Percentiles rank a stretch among this genome's conserved stretches.
phyloP scores from a whole-genome alignment of 805 yeast species.

The Lipomyces sp. region DNA sequence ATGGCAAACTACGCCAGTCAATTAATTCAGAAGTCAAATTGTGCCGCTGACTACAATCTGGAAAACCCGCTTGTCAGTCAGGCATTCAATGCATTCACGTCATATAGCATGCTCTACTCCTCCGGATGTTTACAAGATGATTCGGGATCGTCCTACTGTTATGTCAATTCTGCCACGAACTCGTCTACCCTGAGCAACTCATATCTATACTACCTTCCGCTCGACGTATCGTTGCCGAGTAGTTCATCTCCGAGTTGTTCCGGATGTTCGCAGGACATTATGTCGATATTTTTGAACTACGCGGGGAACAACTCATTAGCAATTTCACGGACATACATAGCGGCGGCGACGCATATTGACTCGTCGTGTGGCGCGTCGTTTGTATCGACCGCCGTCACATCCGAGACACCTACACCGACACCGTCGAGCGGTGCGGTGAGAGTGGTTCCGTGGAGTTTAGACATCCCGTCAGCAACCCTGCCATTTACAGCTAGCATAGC shows the following conservation, averaged over 20 bases:
- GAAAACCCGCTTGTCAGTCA: constrained; percentile 34
- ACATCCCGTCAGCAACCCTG: too few species aligned
- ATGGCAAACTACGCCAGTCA: constrained; percentile 30
- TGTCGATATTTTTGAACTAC: constrained; percentile 30
- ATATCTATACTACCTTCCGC: constrained; percentile 35
- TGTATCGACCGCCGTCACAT: constrained; percentile 10
- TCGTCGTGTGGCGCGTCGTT: constrained; percentile 26
- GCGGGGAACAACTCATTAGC: constrained; percentile 31
- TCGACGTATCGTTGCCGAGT: constrained; percentile 33
- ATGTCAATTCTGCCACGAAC: constrained; percentile 32
- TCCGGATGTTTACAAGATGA: constrained; percentile 33
- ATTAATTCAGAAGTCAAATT: constrained; percentile 21
- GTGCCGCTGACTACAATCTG: constrained; percentile 30
- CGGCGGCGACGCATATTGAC: constrained; percentile 32
- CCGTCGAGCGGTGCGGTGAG: too few species aligned
- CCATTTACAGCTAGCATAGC: too few species aligned
- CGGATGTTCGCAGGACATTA: constrained; percentile 30
- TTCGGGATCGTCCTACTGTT: constrained; percentile 34
- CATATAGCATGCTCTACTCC: constrained; percentile 32
- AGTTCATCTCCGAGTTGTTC: constrained; percentile 30
- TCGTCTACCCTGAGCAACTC: constrained; percentile 30
- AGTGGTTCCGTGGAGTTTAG: too few species aligned
- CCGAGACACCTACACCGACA: constrained; percentile 2
- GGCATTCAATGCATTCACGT: constrained; percentile 34
- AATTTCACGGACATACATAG: constrained; percentile 33